Base-by-base conservation (phyloP, 2,329 filamentous ascomycete genomes). In the Aspergillus texensis region DNA sequence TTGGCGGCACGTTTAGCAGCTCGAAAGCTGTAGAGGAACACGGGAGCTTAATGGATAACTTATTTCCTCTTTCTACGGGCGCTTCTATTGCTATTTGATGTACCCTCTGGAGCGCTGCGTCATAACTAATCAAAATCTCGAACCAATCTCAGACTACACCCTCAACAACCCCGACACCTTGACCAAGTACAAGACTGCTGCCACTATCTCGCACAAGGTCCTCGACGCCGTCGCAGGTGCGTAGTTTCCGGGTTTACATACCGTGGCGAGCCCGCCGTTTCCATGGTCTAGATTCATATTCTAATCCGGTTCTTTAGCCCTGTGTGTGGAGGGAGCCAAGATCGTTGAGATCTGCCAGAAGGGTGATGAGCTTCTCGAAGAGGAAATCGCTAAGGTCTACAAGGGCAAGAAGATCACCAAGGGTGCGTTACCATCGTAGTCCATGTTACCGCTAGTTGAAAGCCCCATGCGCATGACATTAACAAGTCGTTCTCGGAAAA, bases 121-220 rank as follows among this genome's bases (percentile, higher is more conserved):
- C 59, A 32, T 36, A 62, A 67, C 67, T 71, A 65, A 68, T 54
- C 46, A 59, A 62, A 36, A 39, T 48, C 53, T 64, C 55, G 34
- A 57, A 60, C 61, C 62, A 54, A 57, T 65, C 59, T 46, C 69
- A 96, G 92, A 96, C 80, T 94, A 96, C 84, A 87, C 91, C 71
- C 88, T 97, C 80, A 92, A 89, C 81, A 95, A 96, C 85, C 92
- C 92, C 66, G 92, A 96, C 80, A 97, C 93, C 74, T 87, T 99
- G 74, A 98, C 95, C 83, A 99, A 98, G 87, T 98, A 98, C 88
- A 98, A 97, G 89, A 94, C 91, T 70, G 95, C 95, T 62, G 94
- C 92, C 68, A 86, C 91, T 79, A 98, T 99, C 82, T 95, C 94
- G 58, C 92, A 97, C 80, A 97, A 94, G 84, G 94, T 96, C 72